These are phyloP conservation scores for Ophiostoma ips DNA, from an alignment of 2,329 filamentous ascomycete genomes.

Conservation along the genomic window DNA sequence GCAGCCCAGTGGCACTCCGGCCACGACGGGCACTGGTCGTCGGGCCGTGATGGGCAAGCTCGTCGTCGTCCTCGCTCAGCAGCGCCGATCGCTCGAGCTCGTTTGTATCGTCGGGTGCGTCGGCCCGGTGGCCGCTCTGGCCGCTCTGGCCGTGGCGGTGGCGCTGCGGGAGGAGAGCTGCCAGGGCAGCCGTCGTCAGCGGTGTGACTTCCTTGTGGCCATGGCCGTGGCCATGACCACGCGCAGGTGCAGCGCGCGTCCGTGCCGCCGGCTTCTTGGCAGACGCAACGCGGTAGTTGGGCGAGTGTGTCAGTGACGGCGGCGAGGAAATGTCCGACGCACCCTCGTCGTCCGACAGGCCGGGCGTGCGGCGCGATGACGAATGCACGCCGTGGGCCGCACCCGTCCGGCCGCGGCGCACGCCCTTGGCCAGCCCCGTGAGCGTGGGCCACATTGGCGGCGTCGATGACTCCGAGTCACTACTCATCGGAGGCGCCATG, in stretches of 20 bases:
- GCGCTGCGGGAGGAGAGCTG: conserved; percentile 39
- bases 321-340: conserved; percentile 46
- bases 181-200: conserved; percentile 40
- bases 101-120: conserved; percentile 18
- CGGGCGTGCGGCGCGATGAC: conserved; percentile 25
- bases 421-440: conserved; percentile 31
- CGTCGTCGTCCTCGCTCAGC: conserved; percentile 40
- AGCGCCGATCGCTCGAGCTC: conserved; percentile 27
- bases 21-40: conserved; percentile 18
- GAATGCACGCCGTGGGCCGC: conserved; percentile 14
- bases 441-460: conserved; percentile 38
- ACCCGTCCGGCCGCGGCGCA: conserved; percentile 19
- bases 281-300: conserved; percentile 30
- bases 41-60: conserved; percentile 34
- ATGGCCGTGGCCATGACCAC: background rate
- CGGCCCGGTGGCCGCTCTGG: no score
- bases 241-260: background rate
- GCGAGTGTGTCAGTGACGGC: conserved; percentile 52
- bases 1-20: conserved; percentile 1
- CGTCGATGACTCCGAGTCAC: conserved; percentile 30
- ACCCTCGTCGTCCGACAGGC: conserved; percentile 23
- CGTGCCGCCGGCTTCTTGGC: conserved; percentile 6
- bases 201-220: conserved; percentile 1
- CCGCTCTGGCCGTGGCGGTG: conserved; percentile 22
- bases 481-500: conserved; percentile 42